phyloP scores from a whole-genome alignment of 2,329 filamentous ascomycete species.

The Ophiostoma sp. region DNA sequence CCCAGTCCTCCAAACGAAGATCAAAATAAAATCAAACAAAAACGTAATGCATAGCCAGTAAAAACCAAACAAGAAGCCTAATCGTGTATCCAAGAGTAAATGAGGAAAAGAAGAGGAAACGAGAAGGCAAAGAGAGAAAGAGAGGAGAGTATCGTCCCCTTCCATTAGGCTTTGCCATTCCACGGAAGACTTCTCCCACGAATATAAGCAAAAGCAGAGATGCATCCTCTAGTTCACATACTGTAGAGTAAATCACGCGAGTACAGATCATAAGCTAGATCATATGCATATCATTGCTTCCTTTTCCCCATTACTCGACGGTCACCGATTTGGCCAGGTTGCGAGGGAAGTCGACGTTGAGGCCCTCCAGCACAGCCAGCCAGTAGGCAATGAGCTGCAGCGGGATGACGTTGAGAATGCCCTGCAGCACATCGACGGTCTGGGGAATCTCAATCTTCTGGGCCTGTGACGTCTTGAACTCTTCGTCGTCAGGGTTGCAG shows the following conservation, averaged over 20 bases:
- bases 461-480: conserved; percentile 82
- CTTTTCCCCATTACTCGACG: conserved; percentile 64
- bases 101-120: no score
- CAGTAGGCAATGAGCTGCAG: conserved; percentile 98
- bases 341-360: conserved; percentile 97
- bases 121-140: background rate
- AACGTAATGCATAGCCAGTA: background rate
- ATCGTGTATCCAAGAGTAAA: background rate
- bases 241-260: background rate
- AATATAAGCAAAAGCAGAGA: conserved; percentile 8
- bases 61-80: background rate
- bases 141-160: background rate
- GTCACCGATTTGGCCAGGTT: conserved; percentile 99
- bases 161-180: background rate
- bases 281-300: conserved; percentile 26
- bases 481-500: conserved; percentile 83
- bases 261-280: background rate
- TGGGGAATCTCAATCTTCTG: conserved; percentile 97
- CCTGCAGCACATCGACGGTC: conserved; percentile 92
- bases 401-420: conserved; percentile 94
- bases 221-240: conserved; percentile 8
- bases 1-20: background rate
- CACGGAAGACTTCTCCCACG: background rate
- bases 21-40: conserved; percentile 14
- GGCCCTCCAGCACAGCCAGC: conserved; percentile 90